phyloP scores from a whole-genome alignment of 1,284 basidiomycete species.

The Ceraceosorus guamensis region DNA sequence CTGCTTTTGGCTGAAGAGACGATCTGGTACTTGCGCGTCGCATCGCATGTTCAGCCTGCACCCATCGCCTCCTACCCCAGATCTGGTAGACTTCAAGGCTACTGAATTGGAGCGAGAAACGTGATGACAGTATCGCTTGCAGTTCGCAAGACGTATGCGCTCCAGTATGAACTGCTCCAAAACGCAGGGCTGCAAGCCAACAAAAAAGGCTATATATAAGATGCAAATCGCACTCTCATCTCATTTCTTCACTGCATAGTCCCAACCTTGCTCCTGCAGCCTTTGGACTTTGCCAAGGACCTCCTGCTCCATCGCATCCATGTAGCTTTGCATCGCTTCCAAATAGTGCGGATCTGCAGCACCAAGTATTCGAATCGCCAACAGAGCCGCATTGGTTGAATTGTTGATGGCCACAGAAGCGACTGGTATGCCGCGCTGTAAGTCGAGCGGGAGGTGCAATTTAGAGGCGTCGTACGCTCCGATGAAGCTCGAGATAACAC shows the following conservation, averaged over 20 bases:
- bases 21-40: conserved; percentile 6
- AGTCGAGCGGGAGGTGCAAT: not conserved
- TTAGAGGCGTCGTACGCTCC: not conserved
- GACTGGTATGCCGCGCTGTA: conserved; percentile 84
- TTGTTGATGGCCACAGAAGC: conserved; percentile 98
- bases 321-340: conserved; percentile 67
- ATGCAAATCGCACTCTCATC: not conserved
- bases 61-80: no score
- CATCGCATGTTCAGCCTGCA: not conserved
- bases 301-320: conserved; percentile 68
- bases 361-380: conserved; percentile 79
- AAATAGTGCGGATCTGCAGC: conserved; percentile 64
- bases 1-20: conserved; percentile 4
- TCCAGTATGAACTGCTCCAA: no score
- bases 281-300: conserved; percentile 75
- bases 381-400: conserved; percentile 81
- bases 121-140: no score
- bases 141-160: no score
- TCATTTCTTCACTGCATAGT: conserved; percentile 49
- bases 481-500: conserved; percentile 42
- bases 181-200: no score
- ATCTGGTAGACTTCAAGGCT: no score
- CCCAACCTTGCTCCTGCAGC: conserved; percentile 76
- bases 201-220: no score
- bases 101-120: no score